These are phyloP conservation scores for Aquilaria yunnanensis DNA, from an alignment of 345 rosid genomes.

Conservation along the genomic window DNA sequence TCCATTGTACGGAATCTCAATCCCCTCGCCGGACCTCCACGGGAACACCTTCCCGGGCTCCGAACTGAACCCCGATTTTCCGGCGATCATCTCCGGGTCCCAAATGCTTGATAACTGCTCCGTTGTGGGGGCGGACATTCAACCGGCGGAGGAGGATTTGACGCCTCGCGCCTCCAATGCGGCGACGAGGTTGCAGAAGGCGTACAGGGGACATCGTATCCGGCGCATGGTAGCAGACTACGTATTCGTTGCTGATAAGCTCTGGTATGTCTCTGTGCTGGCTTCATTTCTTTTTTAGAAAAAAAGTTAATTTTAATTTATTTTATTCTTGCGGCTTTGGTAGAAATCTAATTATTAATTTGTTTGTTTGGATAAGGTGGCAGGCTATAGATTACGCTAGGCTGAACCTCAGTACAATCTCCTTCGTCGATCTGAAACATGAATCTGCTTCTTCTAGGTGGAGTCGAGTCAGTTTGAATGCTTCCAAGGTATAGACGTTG, in stretches of 20 bases:
- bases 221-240: conserved; percentile 89
- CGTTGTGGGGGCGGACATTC: background rate
- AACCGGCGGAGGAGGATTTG: conserved; percentile 1
- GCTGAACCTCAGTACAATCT: conserved; percentile 67
- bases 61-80: conserved; percentile 1
- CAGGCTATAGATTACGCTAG: conserved; percentile 75
- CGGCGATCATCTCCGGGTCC: background rate
- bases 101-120: background rate
- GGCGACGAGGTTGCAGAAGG: conserved; percentile 77
- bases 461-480: conserved; percentile 67
- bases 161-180: conserved; percentile 25
- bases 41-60: conserved; percentile 5
- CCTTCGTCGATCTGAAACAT: conserved; percentile 64
- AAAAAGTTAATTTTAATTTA: background rate
- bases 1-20: conserved; percentile 3
- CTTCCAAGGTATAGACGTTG: conserved; percentile 57
- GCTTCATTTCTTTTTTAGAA: background rate
- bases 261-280: conserved; percentile 40
- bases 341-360: background rate
- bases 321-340: background rate
- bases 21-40: conserved; percentile 15
- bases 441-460: conserved; percentile 73
- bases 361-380: conserved; percentile 48
- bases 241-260: conserved; percentile 83
- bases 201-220: conserved; percentile 82